phyloP scores from a whole-genome alignment of 345 rosid genomes.

The Ailanthus altissimus region DNA sequence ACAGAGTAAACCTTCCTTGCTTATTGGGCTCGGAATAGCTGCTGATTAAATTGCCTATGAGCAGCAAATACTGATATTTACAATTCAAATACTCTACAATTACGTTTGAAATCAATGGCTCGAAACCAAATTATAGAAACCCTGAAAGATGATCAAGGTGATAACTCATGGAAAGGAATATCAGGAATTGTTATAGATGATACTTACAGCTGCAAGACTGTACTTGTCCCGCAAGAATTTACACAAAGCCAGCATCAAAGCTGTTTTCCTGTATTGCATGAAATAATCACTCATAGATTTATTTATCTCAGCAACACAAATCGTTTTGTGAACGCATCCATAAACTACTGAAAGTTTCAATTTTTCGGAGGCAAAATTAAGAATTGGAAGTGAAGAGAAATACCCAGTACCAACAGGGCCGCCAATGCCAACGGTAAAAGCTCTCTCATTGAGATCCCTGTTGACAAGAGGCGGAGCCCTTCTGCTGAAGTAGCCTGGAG shows the following conservation, averaged over 20 bases:
- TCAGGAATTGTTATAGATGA: background rate
- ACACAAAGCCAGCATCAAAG: slow-evolving; percentile 88
- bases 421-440: slow-evolving; percentile 93
- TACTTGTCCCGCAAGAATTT: slow-evolving; percentile 72
- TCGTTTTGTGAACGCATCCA: background rate
- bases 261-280: slow-evolving; percentile 68
- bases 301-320: background rate
- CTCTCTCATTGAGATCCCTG: slow-evolving; percentile 85
- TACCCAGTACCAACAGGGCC: slow-evolving; percentile 99
- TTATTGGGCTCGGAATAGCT: background rate
- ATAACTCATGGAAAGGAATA: background rate
- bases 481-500: slow-evolving; percentile 88
- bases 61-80: background rate
- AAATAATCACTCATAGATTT: slow-evolving; percentile 7
- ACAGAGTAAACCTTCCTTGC: background rate
- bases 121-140: background rate
- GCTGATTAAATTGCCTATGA: background rate
- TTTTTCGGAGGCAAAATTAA: background rate
- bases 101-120: background rate
- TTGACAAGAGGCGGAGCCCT: slow-evolving; percentile 77
- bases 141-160: background rate
- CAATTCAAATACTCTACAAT: background rate
- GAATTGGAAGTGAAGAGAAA: slow-evolving; percentile 7
- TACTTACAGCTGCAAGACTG: slow-evolving; percentile 96
- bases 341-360: background rate